Evolutionary conservation across 805 yeast species (phyloP), one percentile per base, ranked within the genome.

Genomic region (Cyberlindnera veronae): DNA sequence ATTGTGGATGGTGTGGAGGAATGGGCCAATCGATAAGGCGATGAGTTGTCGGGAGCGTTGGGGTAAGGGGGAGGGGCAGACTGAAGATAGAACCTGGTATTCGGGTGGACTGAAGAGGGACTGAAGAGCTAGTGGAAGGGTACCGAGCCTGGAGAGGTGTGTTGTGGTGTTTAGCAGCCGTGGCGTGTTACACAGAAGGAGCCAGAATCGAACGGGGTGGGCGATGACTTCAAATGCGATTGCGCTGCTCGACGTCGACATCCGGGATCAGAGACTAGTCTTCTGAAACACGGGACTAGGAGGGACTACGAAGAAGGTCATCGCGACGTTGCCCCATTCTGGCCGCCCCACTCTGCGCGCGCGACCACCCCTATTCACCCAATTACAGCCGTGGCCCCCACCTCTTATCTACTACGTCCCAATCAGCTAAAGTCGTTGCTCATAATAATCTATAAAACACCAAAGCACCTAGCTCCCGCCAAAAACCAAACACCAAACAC

Each of bases 21-120:
- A 26, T 13, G 18, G 30, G 13, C 4, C 36, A 22, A 24, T 32
- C 36, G 40, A 41, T 41, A 37, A 41, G 40, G 44, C 44, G 44
- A 41, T 41, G 44, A 36, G 40, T 39, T 33, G 30, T 16, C 8
- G 31, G 19, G 31, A 22, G 10, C 11, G 8, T 8, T 22, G 8
- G 24, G 8, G 8, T 22, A 11, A 8, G 24, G 24, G 24, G 24
- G 24, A 8, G 10, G 8, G 10, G 11, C 13, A 35, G 20, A 28
- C 14, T 14, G 21, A n/a, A 22, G 36, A 14, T n/a, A n/a, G n/a
- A n/a, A n/a, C n/a, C n/a, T n/a, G n/a, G n/a, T n/a, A n/a, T n/a
- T n/a, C n/a, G n/a, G n/a, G n/a, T n/a, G n/a, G n/a, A n/a, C n/a
- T n/a, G n/a, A n/a, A n/a, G n/a, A n/a, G n/a, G n/a, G n/a, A n/a